Conservation (phyloP, 208 protist genomes). For the Leishmania martiniquensis region DNA sequence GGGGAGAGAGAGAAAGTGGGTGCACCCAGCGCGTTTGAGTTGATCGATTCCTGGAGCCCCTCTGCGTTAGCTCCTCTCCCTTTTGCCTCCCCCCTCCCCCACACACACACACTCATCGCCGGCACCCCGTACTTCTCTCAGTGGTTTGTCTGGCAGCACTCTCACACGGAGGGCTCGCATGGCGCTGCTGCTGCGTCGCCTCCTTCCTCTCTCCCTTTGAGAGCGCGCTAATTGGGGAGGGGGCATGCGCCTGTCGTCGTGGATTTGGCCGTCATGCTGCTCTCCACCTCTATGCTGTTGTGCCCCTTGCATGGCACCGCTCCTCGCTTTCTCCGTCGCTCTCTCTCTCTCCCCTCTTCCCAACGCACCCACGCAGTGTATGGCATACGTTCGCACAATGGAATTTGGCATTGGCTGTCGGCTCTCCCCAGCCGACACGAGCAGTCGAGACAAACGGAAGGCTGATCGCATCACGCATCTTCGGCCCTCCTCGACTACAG, state of each 20-base stretch:
- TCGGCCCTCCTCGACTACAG: not conserved
- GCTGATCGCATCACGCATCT: conserved; percentile 1
- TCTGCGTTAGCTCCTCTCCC: not conserved
- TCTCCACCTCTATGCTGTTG: not conserved
- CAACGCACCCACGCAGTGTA: not conserved
- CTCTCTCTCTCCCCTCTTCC: not conserved
- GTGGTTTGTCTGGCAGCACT: not conserved
- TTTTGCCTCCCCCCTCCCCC: not conserved
- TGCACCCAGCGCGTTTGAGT: too few species aligned
- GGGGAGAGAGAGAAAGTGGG: too few species aligned
- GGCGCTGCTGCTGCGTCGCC: not conserved
- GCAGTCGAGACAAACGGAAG: conserved; percentile 13
- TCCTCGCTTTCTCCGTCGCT: not conserved
- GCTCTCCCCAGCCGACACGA: conserved; percentile 2
- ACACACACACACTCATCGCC: not conserved
- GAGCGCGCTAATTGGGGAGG: not conserved
- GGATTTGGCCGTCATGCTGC: not conserved
- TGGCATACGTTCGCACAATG: not conserved
- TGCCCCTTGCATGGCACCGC: not conserved
- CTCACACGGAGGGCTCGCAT: not conserved
- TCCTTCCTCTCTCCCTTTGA: not conserved
- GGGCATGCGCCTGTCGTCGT: not conserved
- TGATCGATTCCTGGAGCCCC: not conserved
- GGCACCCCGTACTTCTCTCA: not conserved
- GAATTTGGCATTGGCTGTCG: not conserved